Evolutionary conservation across 1,284 basidiomycete species (phyloP).

Genomic region (Fistulina hepatica): DNA sequence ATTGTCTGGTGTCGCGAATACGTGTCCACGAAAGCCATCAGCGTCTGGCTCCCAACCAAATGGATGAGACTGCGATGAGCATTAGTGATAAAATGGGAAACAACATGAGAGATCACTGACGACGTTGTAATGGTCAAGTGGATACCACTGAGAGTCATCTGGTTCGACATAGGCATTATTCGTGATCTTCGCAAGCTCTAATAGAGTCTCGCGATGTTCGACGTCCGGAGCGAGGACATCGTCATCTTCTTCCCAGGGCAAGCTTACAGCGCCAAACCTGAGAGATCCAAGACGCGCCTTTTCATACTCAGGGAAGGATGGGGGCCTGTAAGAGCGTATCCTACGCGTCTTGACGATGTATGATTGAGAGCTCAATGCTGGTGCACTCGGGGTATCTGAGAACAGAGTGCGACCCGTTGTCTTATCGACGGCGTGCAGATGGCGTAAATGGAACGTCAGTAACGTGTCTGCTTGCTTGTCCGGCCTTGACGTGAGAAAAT

Average conservation of each 20-base stretch:
- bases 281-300: conserved; percentile 42
- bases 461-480: background rate
- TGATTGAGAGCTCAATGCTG: too few species aligned
- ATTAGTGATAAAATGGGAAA: background rate
- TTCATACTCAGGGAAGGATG: conserved; percentile 39
- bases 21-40: conserved; percentile 86
- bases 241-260: conserved; percentile 56
- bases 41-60: conserved; percentile 88
- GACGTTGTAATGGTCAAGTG: conserved; percentile 55
- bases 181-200: conserved; percentile 88
- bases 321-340: conserved; percentile 35
- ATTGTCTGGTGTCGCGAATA: conserved; percentile 79
- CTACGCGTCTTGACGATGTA: conserved; percentile 31
- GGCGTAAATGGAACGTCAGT: conserved; percentile 52
- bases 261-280: conserved; percentile 29
- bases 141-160: conserved; percentile 66
- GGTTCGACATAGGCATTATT: conserved; percentile 77
- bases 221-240: conserved; percentile 61
- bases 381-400: too few species aligned
- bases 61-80: conserved; percentile 49
- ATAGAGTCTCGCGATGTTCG: conserved; percentile 65
- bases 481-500: conserved; percentile 1
- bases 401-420: conserved; percentile 12
- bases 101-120: conserved; percentile 13
- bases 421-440: conserved; percentile 47